Evolutionary conservation across 345 rosid species (phyloP).

Genomic region (Citrus australasica): DNA sequence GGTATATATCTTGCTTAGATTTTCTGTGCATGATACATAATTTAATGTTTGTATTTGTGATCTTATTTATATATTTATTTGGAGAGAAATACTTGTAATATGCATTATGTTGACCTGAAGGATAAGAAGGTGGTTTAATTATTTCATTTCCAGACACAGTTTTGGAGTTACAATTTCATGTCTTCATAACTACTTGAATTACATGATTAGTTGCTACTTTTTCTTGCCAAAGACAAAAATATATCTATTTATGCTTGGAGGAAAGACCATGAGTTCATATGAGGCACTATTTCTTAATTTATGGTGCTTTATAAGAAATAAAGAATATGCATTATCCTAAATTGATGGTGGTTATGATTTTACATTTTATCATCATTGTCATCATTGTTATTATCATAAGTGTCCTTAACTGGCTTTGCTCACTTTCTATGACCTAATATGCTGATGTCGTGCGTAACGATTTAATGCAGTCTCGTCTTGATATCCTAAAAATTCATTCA

Average conservation of each 20-base stretch:
- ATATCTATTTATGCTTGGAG: not conserved
- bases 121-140: not conserved
- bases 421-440: not conserved
- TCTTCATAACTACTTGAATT: not conserved
- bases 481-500: constrained; percentile 96
- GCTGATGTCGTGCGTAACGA: not conserved
- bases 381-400: not conserved
- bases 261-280: not conserved
- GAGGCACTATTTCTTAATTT: not conserved
- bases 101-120: not conserved
- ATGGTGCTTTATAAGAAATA: not conserved
- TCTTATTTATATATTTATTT: not conserved
- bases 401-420: not conserved
- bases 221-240: not conserved
- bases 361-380: not conserved
- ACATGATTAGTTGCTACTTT: not conserved
- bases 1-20: not conserved
- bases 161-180: not conserved
- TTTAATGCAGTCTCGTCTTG: constrained; percentile 74
- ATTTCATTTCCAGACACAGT: not conserved
- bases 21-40: not conserved
- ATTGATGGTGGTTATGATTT: not conserved
- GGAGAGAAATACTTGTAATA: not conserved
- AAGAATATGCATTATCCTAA: not conserved
- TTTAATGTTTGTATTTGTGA: not conserved